Percentiles rank a stretch among this genome's conserved stretches.
Evolutionary conservation across 1,284 basidiomycete species (phyloP).

Genomic region (Boletus smithii): DNA sequence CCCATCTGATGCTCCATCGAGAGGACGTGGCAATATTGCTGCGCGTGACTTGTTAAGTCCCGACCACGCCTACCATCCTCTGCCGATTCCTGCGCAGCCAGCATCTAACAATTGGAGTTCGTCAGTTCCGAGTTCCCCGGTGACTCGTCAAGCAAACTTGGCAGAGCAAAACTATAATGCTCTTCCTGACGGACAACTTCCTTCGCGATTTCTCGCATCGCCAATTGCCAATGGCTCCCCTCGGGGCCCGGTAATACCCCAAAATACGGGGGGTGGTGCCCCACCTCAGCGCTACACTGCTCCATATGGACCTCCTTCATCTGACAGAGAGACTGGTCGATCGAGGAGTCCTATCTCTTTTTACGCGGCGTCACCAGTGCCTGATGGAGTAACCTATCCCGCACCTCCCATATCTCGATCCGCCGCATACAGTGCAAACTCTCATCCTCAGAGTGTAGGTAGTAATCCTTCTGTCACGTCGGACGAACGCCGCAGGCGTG

Average conservation of each 20-base stretch:
- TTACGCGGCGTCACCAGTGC: constrained; percentile 30
- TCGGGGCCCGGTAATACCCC: constrained; percentile 26
- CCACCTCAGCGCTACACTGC: constrained; percentile 10
- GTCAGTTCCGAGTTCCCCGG: constrained; percentile 14
- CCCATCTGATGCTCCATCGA: constrained; percentile 34
- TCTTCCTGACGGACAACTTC: constrained; percentile 10
- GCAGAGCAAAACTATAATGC: constrained; percentile 17
- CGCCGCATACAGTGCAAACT: constrained; percentile 9
- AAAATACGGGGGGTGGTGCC: constrained; percentile 7
- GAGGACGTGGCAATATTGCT: constrained; percentile 20
- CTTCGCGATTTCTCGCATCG: constrained; percentile 13
- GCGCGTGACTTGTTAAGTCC: constrained; percentile 27
- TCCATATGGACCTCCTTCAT: constrained; percentile 11
- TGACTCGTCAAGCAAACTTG: constrained; percentile 9
- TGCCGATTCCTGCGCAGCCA: constrained; percentile 23
- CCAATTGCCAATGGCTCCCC: constrained; percentile 1
- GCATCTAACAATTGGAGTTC: constrained; percentile 7
- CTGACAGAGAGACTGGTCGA: constrained; percentile 23
- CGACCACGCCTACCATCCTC: constrained; percentile 30
- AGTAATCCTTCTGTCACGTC: constrained; percentile 25
- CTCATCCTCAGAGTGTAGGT: constrained; percentile 2
- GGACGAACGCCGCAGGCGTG: constrained; percentile 26
- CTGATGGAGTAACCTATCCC: constrained; percentile 28
- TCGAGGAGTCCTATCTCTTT: constrained; percentile 24
- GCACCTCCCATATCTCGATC: constrained; percentile 31